These are phyloP conservation scores for Candida orba DNA, from an alignment of 805 yeast species.

Conservation along the genomic window DNA sequence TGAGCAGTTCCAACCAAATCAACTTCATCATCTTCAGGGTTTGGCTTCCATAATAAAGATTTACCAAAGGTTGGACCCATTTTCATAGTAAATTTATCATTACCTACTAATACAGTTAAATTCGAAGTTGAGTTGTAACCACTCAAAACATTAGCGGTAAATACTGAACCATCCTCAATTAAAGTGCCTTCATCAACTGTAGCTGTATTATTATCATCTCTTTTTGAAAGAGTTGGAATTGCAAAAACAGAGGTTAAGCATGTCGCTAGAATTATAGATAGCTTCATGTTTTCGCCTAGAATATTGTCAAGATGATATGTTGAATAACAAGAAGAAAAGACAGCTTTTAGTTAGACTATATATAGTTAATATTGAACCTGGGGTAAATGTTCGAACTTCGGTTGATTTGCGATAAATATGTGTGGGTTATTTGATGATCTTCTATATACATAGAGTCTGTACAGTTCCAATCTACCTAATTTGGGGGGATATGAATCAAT, in stretches of 20 bases:
- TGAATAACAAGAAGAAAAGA: too few species aligned
- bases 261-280: too few species aligned
- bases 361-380: too few species aligned
- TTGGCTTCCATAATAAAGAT: conserved; percentile 1
- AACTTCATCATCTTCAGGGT: conserved; percentile 1
- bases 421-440: too few species aligned
- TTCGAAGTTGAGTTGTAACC: background rate
- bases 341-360: too few species aligned
- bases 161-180: background rate
- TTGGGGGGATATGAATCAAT: too few species aligned
- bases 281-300: too few species aligned
- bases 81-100: conserved; percentile 1
- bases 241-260: background rate
- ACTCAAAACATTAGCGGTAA: background rate
- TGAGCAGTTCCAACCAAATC: conserved; percentile 1
- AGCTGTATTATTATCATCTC: background rate
- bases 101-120: conserved; percentile 1
- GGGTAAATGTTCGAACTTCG: too few species aligned
- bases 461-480: too few species aligned
- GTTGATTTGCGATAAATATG: too few species aligned
- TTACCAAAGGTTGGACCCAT: conserved; percentile 1
- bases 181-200: background rate
- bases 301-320: too few species aligned
- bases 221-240: background rate
- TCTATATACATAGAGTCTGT: too few species aligned